Evolutionary conservation across 257 asterid genomes (phyloP), one percentile per base, ranked within the genome.

Genomic region (Gardenia jasminoides): DNA sequence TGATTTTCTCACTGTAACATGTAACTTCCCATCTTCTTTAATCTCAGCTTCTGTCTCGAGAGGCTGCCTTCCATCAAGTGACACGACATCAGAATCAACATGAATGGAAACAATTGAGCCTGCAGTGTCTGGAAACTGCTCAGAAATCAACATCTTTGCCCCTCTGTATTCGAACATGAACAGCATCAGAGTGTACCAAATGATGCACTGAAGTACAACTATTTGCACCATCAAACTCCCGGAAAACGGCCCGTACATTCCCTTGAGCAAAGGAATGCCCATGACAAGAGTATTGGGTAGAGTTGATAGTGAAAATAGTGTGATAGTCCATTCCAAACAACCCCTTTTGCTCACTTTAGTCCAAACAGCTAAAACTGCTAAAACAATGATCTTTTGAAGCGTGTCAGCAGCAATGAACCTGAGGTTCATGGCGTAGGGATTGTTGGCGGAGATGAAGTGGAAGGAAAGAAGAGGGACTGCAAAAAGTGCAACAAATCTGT

Each of bases 171-270:
- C 98, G 83, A 94, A 92, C 94, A 94, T 46, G 89, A 94, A 92
- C 7, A 94, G 96, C 98, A 94, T 89, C 82, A 92, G 31, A 15
- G 97, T 94, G 83, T 94, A 94, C 98, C 98, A 94, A 39, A 94
- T 91, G 28, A 94, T 92, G 81, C 97, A 91, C 82, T 94, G 98
- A 9, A 94, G 91, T 0, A 94, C 98, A 7, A 94, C 97, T n/a
- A 92, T 89, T 77, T 92, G 98, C 31, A 94, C 98, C 98, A 94
- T 94, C 1, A 94, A 80, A 2, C 87, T 78, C 33, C 97, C 97
- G 0, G 94, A 92, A 69, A 70, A 87, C 6, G 84, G 88, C 3
- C 97, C 98, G 70, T 94, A 94, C 98, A 94, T 94, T 0, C 97
- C 98, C n/a, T 90, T 91, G 16, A 94, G 72, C 58, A 92, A 58